Base-by-base conservation (phyloP, 306 rosid species). In the Dalbergia cultrata region DNA sequence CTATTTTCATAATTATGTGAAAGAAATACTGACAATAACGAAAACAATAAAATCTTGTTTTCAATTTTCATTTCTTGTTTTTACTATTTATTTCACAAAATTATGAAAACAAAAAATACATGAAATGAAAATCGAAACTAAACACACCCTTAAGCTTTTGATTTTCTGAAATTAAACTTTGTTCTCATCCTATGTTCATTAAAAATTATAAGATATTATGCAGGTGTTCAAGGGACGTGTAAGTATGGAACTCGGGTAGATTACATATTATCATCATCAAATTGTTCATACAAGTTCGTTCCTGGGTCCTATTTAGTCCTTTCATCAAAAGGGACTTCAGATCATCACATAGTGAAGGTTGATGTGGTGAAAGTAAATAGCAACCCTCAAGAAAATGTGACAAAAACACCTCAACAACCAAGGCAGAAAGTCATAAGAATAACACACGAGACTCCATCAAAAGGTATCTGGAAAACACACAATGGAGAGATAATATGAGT, bases 221-320 rank as follows among this genome's bases (percentile, higher is more conserved):
- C 86, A 91, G 98, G 98, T 87, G 98, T 96, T 13, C 99, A 95
- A 82, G 99, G 99, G 61, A 96, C 99, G 39, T 93, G 99, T 53
- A 96, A 96, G 81, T 96, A 96, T 33, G 99, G 99, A 78, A 96
- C 99, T 31, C 78, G 99, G 45, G 97, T 96, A 19, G 99, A 96
- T 61, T 96, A 96, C 89, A 77, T 96, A 78, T 75, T 96, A 82
- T 87, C 94, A 67, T 96, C 99, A 3, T 85, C 93, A 22, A 81
- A 88, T 78, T 90, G 92, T 22, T 81, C 83, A 0, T 93, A 82
- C 79, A 83, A 93, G 84, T 93, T 92, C 78, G 97, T 92, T 73
- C 94, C 97, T 0, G 97, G 97, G 60, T 93, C 99, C 45, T 95
- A 95, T 84, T 87, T 91, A 10, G 99, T 95, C 41, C 82, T 85